Conservation (phyloP, 2,329 filamentous ascomycete species). For the Penicillium glabrum region DNA sequence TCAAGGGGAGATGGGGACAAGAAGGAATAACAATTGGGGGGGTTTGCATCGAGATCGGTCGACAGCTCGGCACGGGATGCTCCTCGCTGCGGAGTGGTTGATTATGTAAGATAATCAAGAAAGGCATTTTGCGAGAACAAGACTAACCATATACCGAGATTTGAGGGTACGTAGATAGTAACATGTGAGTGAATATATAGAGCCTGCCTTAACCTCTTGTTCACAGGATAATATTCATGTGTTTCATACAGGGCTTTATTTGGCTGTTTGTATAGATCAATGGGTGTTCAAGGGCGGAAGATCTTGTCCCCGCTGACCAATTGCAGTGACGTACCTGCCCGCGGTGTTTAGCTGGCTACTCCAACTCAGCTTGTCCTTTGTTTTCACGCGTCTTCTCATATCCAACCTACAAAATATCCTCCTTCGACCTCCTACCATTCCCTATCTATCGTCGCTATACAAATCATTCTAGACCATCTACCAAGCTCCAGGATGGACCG, state of each 20-base stretch:
- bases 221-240: not conserved
- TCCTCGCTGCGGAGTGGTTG: constrained; percentile 2
- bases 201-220: not conserved
- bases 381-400: not conserved
- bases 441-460: not conserved
- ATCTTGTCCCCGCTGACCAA: constrained; percentile 36
- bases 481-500: constrained; percentile 32
- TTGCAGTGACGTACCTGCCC: constrained; percentile 39
- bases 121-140: not conserved
- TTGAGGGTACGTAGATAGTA: not conserved
- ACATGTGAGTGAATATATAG: not conserved
- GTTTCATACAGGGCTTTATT: not conserved
- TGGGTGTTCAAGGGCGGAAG: constrained; percentile 17
- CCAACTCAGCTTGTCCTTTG: constrained; percentile 9
- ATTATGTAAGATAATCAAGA: not conserved
- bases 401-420: not conserved
- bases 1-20: not conserved
- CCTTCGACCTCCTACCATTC: not conserved
- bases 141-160: not conserved
- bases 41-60: not conserved
- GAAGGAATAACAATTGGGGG: not conserved
- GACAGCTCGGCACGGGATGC: constrained; percentile 2
- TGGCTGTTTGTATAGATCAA: not conserved
- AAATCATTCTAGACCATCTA: not conserved
- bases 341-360: constrained; percentile 15